A percentile compares a stretch with the other conserved stretches of the same genome.
These are phyloP conservation scores for Agastache rugosa DNA, from an alignment of 257 asterid genomes.

Conservation along the genomic window DNA sequence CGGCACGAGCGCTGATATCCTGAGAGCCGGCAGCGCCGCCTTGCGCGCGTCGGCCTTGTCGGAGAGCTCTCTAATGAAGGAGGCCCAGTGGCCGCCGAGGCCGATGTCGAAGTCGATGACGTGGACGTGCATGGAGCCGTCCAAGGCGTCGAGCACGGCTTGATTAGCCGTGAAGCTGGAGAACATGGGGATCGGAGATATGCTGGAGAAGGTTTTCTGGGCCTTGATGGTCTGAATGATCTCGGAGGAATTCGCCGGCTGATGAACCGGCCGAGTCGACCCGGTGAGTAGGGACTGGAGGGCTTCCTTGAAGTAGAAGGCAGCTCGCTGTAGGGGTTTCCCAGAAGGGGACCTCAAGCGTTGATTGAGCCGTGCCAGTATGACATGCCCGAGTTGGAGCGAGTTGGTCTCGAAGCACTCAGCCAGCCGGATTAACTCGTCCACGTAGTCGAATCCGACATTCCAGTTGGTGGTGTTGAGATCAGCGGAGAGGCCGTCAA, in stretches of 20 bases:
- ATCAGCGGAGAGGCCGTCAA: conserved; percentile 38
- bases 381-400: conserved; percentile 70
- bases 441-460: conserved; percentile 72
- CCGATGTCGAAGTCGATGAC: conserved; percentile 78
- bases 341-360: conserved; percentile 66
- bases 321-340: conserved; percentile 79
- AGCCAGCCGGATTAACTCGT: conserved; percentile 81
- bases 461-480: conserved; percentile 42
- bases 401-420: conserved; percentile 90
- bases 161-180: conserved; percentile 90
- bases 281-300: conserved; percentile 76
- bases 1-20: conserved; percentile 77
- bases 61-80: conserved; percentile 85
- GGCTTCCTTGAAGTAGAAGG: conserved; percentile 96
- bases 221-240: conserved; percentile 79
- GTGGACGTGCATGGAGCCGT: conserved; percentile 65
- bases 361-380: conserved; percentile 86
- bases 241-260: conserved; percentile 57
- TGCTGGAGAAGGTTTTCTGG: conserved; percentile 63
- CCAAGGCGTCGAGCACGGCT: conserved; percentile 83
- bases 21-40: conserved; percentile 49
- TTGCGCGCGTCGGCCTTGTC: conserved; percentile 59
- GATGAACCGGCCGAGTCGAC: conserved; percentile 53
- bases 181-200: conserved; percentile 83
- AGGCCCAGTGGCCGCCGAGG: conserved; percentile 79